Conservation (phyloP, 2,329 filamentous ascomycete genomes). For the Meredithiella fracta region DNA sequence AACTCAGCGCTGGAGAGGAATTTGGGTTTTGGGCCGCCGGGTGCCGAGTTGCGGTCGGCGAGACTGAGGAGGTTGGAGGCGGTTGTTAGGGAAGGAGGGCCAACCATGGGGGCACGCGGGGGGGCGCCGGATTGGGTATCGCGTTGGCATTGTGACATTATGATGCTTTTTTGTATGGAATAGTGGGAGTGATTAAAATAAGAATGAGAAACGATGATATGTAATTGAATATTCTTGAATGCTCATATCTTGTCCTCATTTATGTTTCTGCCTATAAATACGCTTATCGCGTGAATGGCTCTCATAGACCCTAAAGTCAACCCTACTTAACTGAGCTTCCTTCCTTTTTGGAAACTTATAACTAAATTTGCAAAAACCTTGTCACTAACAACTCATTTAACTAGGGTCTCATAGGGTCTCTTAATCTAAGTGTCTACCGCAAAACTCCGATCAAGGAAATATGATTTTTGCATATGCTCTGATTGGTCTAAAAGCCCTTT, state of each 20-base stretch:
- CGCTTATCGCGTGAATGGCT: not conserved
- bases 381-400: too few species aligned
- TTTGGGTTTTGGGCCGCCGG: not conserved
- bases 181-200: not conserved
- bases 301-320: not conserved
- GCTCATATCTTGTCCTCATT: not conserved
- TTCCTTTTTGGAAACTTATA: not conserved
- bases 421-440: too few species aligned
- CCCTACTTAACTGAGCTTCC: not conserved
- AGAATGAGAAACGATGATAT: not conserved
- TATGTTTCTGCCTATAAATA: not conserved
- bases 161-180: not conserved
- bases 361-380: too few species aligned
- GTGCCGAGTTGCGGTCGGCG: not conserved
- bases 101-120: not conserved
- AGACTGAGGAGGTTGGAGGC: not conserved
- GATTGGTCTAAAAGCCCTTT: not conserved
- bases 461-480: not conserved
- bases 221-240: not conserved
- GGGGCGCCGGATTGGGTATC: not conserved
- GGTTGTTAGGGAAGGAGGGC: not conserved
- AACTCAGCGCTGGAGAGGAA: not conserved
- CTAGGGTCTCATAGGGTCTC: not conserved
- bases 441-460: slow-evolving; percentile 1
- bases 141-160: not conserved